Evolutionary conservation across 1,139 yeast genomes (phyloP), one percentile per base, ranked within the genome.

Genomic region (Pichia sp.): DNA sequence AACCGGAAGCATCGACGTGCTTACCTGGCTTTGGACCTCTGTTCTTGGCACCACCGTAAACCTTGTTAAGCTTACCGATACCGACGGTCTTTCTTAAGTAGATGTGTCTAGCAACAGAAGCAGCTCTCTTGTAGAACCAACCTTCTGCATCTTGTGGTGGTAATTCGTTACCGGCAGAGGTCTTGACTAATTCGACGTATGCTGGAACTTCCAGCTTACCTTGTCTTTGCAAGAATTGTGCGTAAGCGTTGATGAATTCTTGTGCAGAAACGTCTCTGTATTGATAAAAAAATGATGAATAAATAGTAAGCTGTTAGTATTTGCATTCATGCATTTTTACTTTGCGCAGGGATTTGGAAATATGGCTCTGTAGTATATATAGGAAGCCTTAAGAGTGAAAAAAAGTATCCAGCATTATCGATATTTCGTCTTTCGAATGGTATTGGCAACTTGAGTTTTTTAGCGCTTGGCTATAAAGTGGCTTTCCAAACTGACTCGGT

Each of bases 41-140:
- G 96, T 92, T 93, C 79, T 86, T 81, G 73, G 98, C 91, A 82
- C 96, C 95, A 80, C 99, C 99, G 95, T 93, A 95, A 74, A 90
- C 84, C 82, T 90, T 93, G 95, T 92, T 92, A 76, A 93, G 86
- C 76, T 89, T 88, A 84, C 99, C 99, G 71, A 93, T 96, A 87
- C 99, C 99, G 73, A 93, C 96, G 74, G 88, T 90, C 83, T 93
- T 93, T 89, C 97, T 92, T 81, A 93, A 85, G 96, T 95, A 95
- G 79, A 93, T 87, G 93, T 93, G 99, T 85, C 99, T 93, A 75
- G 99, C 99, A 76, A 91, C 91, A 61, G 99, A 92, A 74, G 99
- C 99, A 73, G 99, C 95, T 81, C 99, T 89, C 89, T 87, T 90
- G 96, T 92, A 93, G 90, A 90, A 93, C 99, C 99, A 93, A 74